phyloP scores from a whole-genome alignment of 2,329 filamentous ascomycete genomes.

The Colletotrichum cuscutae region DNA sequence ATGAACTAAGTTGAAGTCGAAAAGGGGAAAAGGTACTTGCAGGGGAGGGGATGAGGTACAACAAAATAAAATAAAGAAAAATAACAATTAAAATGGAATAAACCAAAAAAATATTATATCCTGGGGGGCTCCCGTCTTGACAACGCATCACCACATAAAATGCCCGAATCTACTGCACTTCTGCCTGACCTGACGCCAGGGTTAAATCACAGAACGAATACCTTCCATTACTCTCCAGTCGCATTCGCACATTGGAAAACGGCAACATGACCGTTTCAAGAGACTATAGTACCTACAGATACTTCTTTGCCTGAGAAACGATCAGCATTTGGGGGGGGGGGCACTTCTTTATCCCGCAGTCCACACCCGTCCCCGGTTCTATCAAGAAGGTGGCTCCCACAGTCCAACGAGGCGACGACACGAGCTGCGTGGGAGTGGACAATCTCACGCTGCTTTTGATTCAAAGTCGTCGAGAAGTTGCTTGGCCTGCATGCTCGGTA shows the following conservation, averaged over 20 bases:
- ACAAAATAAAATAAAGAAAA: conserved; percentile 30
- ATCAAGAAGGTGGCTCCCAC: conserved; percentile 5
- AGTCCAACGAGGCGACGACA: conserved; percentile 33
- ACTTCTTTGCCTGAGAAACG: background rate
- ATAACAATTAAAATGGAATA: conserved; percentile 11
- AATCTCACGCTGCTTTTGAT: conserved; percentile 30
- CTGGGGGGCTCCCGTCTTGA: conserved; percentile 47
- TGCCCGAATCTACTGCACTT: conserved; percentile 57
- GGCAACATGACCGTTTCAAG: conserved; percentile 9
- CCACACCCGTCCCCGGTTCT: conserved; percentile 5
- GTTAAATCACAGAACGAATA: conserved; percentile 15
- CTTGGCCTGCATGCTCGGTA: background rate
- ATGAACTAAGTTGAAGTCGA: background rate
- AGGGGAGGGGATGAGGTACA: background rate
- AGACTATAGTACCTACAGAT: background rate
- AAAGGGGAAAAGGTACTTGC: background rate
- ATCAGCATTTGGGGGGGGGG: conserved; percentile 20
- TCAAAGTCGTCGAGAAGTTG: background rate
- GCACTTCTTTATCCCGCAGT: conserved; percentile 12
- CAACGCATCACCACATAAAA: conserved; percentile 62
- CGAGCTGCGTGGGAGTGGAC: conserved; percentile 26
- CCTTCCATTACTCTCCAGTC: background rate
- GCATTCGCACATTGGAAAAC: conserved; percentile 1
- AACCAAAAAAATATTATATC: background rate
- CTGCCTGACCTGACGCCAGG: conserved; percentile 53